phyloP scores from a whole-genome alignment of 2,329 filamentous ascomycete genomes.

The Juglanconis oblonga region DNA sequence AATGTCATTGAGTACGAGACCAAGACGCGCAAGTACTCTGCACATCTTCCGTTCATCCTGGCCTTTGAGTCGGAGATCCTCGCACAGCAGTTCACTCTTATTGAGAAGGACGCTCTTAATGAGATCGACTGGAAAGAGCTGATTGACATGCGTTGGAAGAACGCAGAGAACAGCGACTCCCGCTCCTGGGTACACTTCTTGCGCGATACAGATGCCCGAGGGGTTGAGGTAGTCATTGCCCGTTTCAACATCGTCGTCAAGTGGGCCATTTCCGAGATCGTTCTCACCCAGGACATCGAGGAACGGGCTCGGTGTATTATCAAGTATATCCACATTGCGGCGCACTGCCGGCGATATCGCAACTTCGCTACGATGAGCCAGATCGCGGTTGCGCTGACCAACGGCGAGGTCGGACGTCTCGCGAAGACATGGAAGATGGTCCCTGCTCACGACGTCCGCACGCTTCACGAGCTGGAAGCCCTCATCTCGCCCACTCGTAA shows the following conservation, averaged over 20 bases:
- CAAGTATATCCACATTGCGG: conserved; percentile 79
- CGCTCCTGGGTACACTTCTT: conserved; percentile 82
- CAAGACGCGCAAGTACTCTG: conserved; percentile 38
- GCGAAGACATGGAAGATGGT: conserved; percentile 70
- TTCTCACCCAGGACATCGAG: conserved; percentile 68
- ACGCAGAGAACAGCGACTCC: conserved; percentile 59
- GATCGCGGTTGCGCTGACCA: conserved; percentile 73
- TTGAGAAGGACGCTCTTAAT: conserved; percentile 81
- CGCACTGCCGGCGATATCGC: conserved; percentile 69
- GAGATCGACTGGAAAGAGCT: conserved; percentile 88
- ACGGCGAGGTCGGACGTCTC: conserved; percentile 67
- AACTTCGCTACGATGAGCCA: conserved; percentile 86
- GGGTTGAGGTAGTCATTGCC: conserved; percentile 80
- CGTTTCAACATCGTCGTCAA: conserved; percentile 88
- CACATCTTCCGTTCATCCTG: conserved; percentile 75
- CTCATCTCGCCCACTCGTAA: conserved; percentile 76
- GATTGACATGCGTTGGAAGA: conserved; percentile 80
- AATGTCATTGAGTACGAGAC: conserved; percentile 28
- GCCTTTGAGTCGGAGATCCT: conserved; percentile 77
- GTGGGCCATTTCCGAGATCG: conserved; percentile 77
- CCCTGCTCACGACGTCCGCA: conserved; percentile 61
- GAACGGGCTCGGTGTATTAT: conserved; percentile 75
- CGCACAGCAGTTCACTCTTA: conserved; percentile 79
- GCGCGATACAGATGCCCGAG: conserved; percentile 66
- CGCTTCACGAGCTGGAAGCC: conserved; percentile 65